Base-by-base conservation (phyloP, 148 eudicot species). In the Hydrangea macrophylla region DNA sequence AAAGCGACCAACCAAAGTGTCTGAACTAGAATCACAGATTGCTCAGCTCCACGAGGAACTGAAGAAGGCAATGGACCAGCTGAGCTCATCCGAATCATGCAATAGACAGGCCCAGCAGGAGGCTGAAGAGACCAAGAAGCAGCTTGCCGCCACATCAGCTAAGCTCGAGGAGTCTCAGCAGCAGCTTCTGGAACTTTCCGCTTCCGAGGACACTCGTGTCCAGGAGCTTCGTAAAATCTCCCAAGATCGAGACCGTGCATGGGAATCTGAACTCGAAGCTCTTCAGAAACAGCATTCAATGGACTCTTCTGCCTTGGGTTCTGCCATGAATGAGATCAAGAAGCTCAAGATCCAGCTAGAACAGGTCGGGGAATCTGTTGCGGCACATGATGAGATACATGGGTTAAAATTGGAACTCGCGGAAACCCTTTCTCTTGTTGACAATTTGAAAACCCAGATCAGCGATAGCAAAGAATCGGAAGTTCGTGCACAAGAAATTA, bases 211-310 rank as follows among this genome's bases (percentile, higher is more conserved):
- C 33, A 64, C 69, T 45, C 84, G 94, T 27, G 62, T 90, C 55
- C 81, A 79, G 56, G 98, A 92, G 68, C 82, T 92, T 27, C 85
- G 88, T 2, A 84, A 85, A 62, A 74, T 89, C 70, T 89, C 98
- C 22, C 93, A 92, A 60, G 96, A 92, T 9, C 86, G 96, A 9
- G 98, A 92, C 26, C 83, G 79, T 48, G 89, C 86, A 50, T 92
- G 98, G 98, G 79, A 90, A 58, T 81, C 96, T 7, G 94, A 90
- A 70, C 84, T 92, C 0, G 94, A 92, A 62, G 88, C 94, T 36
- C 64, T 88, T 44, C 92, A 86, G 48, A 84, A 80, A 56, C 98
- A 92, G 50, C 85, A 86, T 79, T 78, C 85, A 0, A 75, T 88
- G 79, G 98, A 92, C 73, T 78, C 92, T 39, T 64, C 85, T 37